Base-by-base conservation (phyloP, 164 flowering plant genomes). In the Macadamia integrifolia region DNA sequence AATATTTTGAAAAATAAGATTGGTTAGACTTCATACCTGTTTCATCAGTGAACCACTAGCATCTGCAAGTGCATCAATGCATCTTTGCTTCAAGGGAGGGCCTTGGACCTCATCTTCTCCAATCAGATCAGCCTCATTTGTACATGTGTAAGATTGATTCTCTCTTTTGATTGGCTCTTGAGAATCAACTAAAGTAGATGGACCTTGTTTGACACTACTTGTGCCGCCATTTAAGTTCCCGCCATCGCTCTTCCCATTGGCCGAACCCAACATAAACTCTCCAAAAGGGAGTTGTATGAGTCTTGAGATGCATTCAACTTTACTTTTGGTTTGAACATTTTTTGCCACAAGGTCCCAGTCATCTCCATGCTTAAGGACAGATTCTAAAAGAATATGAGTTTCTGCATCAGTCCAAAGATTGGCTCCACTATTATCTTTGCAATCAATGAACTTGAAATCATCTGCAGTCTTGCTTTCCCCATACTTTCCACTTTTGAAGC, bases 201-300 rank as follows among this genome's bases (percentile, higher is more conserved):
- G 71, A 61, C 29, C 75, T 69, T 59, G 75, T 68, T 72, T 73
- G n/a, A 48, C 64, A 72, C 40, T 70, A 71, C 65, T 64, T 9
- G 42, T 35, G 58, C 57, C 67, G 46, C 67, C 75, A 60, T n/a
- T 68, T 18, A 53, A 43, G 28, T 62, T 73, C 74, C 64, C 62
- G 15, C 32, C 48, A 59, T 57, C 71, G 69, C 53, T 72, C 62
- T 72, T 87, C 66, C 73, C 76, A 64, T 69, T 64, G 48, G 74
- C 59, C 61, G 84, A 65, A 60, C 83, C 77, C 79, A 88, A 66
- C 77, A 89, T 69, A 55, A 85, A 77, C 71, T 92, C 88, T 55
- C 97, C 94, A 76, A 90, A 87, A 58, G 99, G 99, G 31, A 95
- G 75, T 72, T 92, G 83, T 62, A 92, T 82, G 65, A 95, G 85